Evolutionary conservation across 768 basidiomycete genomes (phyloP).

Genomic region (Suillus ampliporus): DNA sequence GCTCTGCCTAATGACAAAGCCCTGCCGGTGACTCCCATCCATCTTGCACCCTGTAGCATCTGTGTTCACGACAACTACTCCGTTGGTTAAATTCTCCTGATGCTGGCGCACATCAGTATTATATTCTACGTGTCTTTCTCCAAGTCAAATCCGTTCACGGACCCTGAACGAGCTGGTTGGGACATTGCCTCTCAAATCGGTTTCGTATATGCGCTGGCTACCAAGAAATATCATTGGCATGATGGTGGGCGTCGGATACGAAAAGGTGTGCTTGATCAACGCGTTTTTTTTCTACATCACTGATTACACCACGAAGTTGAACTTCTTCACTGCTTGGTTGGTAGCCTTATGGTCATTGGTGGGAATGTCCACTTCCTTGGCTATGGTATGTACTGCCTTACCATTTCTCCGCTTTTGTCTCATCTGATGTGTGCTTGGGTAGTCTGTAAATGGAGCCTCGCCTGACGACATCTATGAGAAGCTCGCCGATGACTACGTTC

Average conservation of each 20-base stretch:
- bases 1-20: neutral
- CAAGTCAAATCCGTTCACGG: slow-evolving; percentile 39
- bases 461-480: slow-evolving; percentile 21
- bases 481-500: slow-evolving; percentile 19
- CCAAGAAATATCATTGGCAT: slow-evolving; percentile 54
- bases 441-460: slow-evolving; percentile 38
- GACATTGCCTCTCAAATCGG: slow-evolving; percentile 53
- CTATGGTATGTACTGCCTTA: slow-evolving; percentile 38
- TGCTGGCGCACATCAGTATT: slow-evolving; percentile 40
- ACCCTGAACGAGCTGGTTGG: slow-evolving; percentile 38
- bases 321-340: slow-evolving; percentile 60
- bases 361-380: slow-evolving; percentile 49
- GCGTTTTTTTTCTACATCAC: neutral
- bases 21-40: slow-evolving; percentile 21
- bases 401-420: neutral
- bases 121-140: slow-evolving; percentile 45
- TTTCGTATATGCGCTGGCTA: slow-evolving; percentile 47
- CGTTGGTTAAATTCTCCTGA: slow-evolving; percentile 43
- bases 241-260: slow-evolving; percentile 51
- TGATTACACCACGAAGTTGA: slow-evolving; percentile 40
- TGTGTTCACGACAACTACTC: slow-evolving; percentile 42
- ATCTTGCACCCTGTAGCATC: slow-evolving; percentile 38
- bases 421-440: slow-evolving; percentile 2
- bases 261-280: slow-evolving; percentile 42
- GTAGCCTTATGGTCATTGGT: slow-evolving; percentile 46